phyloP scores from a whole-genome alignment of 352 stramenopile species.

The Globisporangium apiculatum region DNA sequence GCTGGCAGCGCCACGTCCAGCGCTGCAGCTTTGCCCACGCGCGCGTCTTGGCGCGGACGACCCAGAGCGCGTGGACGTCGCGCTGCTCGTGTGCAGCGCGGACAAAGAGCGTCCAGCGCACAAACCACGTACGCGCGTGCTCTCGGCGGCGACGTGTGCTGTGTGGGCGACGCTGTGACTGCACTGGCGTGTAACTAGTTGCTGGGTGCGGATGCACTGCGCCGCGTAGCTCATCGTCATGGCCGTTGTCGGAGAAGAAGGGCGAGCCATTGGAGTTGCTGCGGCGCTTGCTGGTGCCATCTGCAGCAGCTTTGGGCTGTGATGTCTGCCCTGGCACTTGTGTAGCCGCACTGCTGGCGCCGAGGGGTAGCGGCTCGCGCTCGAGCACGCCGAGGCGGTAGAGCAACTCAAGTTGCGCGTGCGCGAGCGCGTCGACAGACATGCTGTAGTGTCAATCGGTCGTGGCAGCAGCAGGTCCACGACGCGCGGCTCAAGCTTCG shows the following conservation, averaged over 20 bases:
- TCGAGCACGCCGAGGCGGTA: slow-evolving; percentile 40
- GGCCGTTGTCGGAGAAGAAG: neutral
- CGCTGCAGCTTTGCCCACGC: slow-evolving; percentile 12
- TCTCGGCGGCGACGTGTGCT: too few relatives aligned
- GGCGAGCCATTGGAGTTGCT: neutral
- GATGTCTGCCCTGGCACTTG: neutral
- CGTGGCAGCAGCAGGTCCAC: too few relatives aligned
- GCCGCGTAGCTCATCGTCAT: neutral
- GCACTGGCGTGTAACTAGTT: too few relatives aligned
- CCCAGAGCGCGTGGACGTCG: slow-evolving; percentile 9
- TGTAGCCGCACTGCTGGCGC: neutral
- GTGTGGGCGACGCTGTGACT: too few relatives aligned
- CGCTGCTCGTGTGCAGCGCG: slow-evolving; percentile 9
- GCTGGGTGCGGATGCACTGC: neutral
- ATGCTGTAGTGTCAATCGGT: neutral
- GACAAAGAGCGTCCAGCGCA: slow-evolving; percentile 23
- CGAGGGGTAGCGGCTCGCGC: slow-evolving; percentile 8
- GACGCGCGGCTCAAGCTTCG: too few relatives aligned
- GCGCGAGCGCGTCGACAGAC: slow-evolving; percentile 15
- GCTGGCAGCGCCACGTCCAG: slow-evolving; percentile 6
- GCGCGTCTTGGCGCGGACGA: slow-evolving; percentile 18
- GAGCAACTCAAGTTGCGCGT: slow-evolving; percentile 42
- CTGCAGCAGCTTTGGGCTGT: neutral
- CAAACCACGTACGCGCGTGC: slow-evolving; percentile 15
- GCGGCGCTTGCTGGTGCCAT: too few relatives aligned